These are phyloP conservation scores for Pyrenophora graminea DNA, from an alignment of 2,329 filamentous ascomycete genomes.

Conservation along the genomic window DNA sequence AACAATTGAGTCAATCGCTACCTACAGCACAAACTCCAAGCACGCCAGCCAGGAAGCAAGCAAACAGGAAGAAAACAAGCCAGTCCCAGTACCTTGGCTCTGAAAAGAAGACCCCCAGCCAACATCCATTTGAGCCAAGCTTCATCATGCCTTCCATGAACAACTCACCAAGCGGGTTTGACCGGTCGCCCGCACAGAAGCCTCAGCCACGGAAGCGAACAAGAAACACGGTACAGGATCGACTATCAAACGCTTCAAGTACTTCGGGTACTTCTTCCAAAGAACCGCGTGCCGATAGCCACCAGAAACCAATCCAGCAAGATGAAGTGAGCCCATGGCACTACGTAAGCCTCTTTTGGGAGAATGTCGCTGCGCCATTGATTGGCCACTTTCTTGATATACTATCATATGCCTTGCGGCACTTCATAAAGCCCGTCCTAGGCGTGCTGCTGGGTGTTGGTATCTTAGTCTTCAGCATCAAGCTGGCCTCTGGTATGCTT, in stretches of 20 bases:
- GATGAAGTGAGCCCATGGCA: constrained; percentile 26
- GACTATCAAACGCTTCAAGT: neutral
- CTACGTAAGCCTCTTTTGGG: constrained; percentile 37
- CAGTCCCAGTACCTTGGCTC: constrained; percentile 18
- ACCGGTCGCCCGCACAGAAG: constrained; percentile 14
- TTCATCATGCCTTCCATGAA: constrained; percentile 50
- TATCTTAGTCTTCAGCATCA: constrained; percentile 60
- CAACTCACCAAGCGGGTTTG: constrained; percentile 18
- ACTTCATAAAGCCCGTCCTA: constrained; percentile 67
- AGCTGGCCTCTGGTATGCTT: constrained; percentile 59
- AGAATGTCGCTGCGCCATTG: constrained; percentile 41
- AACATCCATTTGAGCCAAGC: constrained; percentile 41
- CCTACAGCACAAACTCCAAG: constrained; percentile 12
- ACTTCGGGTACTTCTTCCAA: constrained; percentile 6
- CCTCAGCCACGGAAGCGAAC: constrained; percentile 5
- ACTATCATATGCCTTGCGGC: constrained; percentile 60
- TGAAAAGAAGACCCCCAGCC: constrained; percentile 14
- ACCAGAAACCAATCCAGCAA: constrained; percentile 2
- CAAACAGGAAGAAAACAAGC: constrained; percentile 10
- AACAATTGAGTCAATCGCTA: constrained; percentile 17
- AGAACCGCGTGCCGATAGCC: constrained; percentile 1
- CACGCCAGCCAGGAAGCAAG: constrained; percentile 18
- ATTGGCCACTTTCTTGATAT: constrained; percentile 60
- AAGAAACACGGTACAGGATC: neutral
- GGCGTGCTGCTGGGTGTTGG: constrained; percentile 60